Base-by-base conservation (phyloP, 1,139 yeast genomes). In the Debaryomyces nepalensis region DNA sequence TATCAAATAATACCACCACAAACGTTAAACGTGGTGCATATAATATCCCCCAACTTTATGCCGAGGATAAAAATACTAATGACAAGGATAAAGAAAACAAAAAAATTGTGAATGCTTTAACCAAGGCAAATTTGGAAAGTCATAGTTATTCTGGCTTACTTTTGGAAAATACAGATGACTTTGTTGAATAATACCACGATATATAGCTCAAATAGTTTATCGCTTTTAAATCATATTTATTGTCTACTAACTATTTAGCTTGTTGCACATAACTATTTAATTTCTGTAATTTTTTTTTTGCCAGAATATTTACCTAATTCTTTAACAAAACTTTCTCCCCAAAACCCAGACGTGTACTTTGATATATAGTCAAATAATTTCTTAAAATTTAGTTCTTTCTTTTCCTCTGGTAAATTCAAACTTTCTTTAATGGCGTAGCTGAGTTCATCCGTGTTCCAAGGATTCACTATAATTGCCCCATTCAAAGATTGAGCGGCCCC, bases 401-500 rank as follows among this genome's bases (percentile, higher is more conserved):
- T 88, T 55, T 89, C 97, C 27, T 79, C 80, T 2, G 95, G 87
- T 62, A 93, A 69, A 0, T 97, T 89, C 55, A 93, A 75, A 31
- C 96, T 85, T 60, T 91, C 97, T 56, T 84, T 77, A 44, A 93
- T 86, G 2, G 98, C 86, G 37, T 81, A 87, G 26, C 96, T 82
- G 58, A 93, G 68, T 54, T 95, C 99, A 54, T 95, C 99, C 12
- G 93, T 91, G 63, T 91, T 93, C 99, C 99, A 93, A 3, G 99
- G 99, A 59, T 93, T 93, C 23, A 93, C 96, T 47, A 93, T 83
- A 16, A 93, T 64, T 1, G 97, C 90, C 19, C 99, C 99, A 59
- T 93, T 93, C 49, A 93, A 72, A 0, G 95, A 85, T 66, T 93
- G 99, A 0, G 99, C 98, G n/a, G 99, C 99, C 37, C 99, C 99